Evolutionary conservation across 768 basidiomycete genomes (phyloP).

Genomic region (Pleurotus sapidus): DNA sequence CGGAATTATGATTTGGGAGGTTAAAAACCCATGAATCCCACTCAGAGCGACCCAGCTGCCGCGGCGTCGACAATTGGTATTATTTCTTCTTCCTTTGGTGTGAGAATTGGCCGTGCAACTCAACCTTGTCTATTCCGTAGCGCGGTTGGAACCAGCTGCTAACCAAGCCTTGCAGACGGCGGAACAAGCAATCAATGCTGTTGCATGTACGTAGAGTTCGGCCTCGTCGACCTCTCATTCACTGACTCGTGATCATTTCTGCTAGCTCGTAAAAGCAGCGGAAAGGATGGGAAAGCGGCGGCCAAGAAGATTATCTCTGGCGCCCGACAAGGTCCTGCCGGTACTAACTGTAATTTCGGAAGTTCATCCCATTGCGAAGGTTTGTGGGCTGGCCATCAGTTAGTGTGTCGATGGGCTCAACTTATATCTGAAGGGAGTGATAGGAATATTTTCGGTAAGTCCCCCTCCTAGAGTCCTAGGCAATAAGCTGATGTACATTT

Average conservation of each 20-base stretch:
- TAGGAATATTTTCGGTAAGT: constrained; percentile 1
- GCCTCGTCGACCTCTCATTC: not conserved
- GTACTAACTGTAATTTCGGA: not conserved
- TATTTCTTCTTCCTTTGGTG: not conserved
- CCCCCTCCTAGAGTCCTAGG: not conserved
- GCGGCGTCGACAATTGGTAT: not conserved
- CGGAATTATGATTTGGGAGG: too few species aligned
- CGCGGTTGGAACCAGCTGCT: not conserved
- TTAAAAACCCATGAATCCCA: too few species aligned
- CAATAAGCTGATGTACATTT: too few species aligned
- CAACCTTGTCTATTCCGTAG: not conserved
- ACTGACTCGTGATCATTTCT: not conserved
- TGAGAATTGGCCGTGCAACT: not conserved
- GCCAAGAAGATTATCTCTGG: constrained; percentile 3
- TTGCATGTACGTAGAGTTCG: not conserved
- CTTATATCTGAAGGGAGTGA: not conserved
- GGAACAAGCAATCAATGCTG: constrained; percentile 5
- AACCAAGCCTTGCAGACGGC: not conserved
- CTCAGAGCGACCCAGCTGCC: not conserved
- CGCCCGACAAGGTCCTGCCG: not conserved
- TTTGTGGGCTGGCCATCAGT: too few species aligned
- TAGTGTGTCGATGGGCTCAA: too few species aligned
- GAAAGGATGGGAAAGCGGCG: constrained; percentile 3
- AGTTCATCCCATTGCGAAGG: not conserved
- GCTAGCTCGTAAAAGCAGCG: constrained; percentile 2